Conservation (phyloP, 2,329 filamentous ascomycete species). For the Colletotrichum simmondsii region DNA sequence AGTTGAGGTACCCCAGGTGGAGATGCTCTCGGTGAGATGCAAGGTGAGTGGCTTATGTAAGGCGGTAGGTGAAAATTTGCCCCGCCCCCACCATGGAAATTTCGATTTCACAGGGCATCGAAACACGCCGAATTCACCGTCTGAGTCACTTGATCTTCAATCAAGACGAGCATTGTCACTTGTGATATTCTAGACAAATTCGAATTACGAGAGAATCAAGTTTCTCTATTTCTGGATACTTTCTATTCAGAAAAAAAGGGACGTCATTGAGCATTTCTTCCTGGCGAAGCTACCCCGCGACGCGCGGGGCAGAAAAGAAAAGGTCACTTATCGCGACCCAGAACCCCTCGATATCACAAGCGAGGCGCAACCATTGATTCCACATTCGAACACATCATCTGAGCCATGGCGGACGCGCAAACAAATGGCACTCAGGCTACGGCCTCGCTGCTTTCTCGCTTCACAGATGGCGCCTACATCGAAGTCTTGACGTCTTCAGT, state of each 20-base stretch:
- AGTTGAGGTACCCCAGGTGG: not conserved
- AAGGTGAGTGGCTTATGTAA: constrained; percentile 35
- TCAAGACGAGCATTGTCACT: not conserved
- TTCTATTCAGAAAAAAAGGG: not conserved
- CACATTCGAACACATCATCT: not conserved
- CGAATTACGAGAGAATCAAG: not conserved
- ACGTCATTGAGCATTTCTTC: not conserved
- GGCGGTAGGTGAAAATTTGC: constrained; percentile 31
- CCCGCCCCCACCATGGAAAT: constrained; percentile 38
- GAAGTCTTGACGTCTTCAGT: constrained; percentile 21
- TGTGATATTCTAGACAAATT: not conserved
- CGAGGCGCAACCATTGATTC: not conserved
- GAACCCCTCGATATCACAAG: constrained; percentile 1
- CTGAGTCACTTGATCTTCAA: constrained; percentile 9
- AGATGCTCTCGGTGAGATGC: not conserved
- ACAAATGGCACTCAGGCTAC: not conserved
- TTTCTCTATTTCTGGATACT: too few relatives aligned
- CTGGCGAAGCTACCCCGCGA: constrained; percentile 19
- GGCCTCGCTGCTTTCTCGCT: not conserved
- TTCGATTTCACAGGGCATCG: constrained; percentile 32
- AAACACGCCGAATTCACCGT: constrained; percentile 5
- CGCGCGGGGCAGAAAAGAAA: constrained; percentile 23
- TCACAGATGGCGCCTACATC: constrained; percentile 19
- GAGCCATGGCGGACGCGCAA: constrained; percentile 9
- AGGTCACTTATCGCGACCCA: constrained; percentile 1